A percentile compares a stretch with the other conserved stretches of the same genome.
Conservation (phyloP, 345 rosid genomes). For the Syzygium aqueum region DNA sequence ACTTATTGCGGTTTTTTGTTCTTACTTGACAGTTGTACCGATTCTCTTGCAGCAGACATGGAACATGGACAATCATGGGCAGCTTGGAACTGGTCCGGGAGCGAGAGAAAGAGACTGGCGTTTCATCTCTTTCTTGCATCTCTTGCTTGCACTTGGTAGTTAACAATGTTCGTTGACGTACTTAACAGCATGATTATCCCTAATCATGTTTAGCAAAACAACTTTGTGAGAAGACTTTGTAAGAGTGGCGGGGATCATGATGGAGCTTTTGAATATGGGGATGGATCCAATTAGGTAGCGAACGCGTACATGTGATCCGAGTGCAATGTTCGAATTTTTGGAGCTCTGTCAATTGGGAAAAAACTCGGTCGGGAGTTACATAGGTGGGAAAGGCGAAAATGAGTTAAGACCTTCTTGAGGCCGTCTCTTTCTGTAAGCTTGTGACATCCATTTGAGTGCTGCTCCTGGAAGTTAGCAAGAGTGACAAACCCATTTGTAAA, state of each 20-base stretch:
- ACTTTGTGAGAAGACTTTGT: neutral
- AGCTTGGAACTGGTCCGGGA: neutral
- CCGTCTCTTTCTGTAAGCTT: no score
- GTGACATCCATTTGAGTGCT: no score
- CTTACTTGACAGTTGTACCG: constrained; percentile 23
- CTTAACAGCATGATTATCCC: neutral
- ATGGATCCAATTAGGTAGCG: neutral
- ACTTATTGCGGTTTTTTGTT: neutral
- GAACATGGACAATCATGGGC: constrained; percentile 19
- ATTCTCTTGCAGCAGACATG: constrained; percentile 12
- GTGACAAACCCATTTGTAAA: no score
- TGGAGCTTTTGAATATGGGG: neutral
- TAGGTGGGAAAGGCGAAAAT: no score
- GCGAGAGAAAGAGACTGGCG: neutral
- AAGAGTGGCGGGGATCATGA: neutral
- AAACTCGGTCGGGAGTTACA: no score
- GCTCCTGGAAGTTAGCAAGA: no score
- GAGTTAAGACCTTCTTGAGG: no score
- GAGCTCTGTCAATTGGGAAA: no score
- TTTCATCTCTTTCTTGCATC: neutral
- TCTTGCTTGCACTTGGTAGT: neutral
- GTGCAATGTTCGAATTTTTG: no score
- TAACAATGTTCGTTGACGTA: neutral
- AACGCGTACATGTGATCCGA: no score
- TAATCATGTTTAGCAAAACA: neutral